Conservation (phyloP, 768 basidiomycete genomes). For the Pulveroboletus sp. region DNA sequence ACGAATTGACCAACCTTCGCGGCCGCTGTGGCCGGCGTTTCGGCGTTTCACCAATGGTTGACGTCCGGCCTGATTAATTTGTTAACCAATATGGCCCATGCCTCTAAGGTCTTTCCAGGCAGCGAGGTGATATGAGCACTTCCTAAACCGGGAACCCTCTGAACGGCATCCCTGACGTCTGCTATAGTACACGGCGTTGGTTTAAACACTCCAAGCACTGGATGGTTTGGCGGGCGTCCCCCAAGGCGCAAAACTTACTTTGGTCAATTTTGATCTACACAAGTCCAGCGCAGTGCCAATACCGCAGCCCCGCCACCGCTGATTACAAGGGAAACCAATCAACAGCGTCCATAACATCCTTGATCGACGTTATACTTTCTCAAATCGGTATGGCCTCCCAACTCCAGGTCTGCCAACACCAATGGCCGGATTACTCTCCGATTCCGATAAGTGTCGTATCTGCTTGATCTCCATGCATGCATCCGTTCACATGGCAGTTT, state of each 20-base stretch:
- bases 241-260: slow-evolving; percentile 2
- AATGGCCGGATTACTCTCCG: slow-evolving; percentile 12
- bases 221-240: slow-evolving; percentile 18
- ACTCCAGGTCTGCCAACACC: slow-evolving; percentile 9
- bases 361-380: not conserved
- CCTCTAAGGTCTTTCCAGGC: not conserved
- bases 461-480: slow-evolving; percentile 12
- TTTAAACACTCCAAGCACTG: slow-evolving; percentile 16
- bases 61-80: not conserved
- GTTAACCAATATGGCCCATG: not conserved
- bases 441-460: slow-evolving; percentile 10
- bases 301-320: not conserved
- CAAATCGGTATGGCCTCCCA: slow-evolving; percentile 7
- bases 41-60: not conserved
- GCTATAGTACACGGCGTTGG: not conserved
- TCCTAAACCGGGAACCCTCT: not conserved
- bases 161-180: not conserved
- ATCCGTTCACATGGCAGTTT: slow-evolving; percentile 15
- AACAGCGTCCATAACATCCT: slow-evolving; percentile 1
- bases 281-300: not conserved
- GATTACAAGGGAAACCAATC: slow-evolving; percentile 8
- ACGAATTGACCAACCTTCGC: not conserved
- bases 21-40: not conserved
- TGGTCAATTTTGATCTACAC: slow-evolving; percentile 6
- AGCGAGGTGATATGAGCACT: not conserved